These are phyloP conservation scores for Solanum microdontum DNA, from an alignment of 257 asterid species.

Conservation along the genomic window DNA sequence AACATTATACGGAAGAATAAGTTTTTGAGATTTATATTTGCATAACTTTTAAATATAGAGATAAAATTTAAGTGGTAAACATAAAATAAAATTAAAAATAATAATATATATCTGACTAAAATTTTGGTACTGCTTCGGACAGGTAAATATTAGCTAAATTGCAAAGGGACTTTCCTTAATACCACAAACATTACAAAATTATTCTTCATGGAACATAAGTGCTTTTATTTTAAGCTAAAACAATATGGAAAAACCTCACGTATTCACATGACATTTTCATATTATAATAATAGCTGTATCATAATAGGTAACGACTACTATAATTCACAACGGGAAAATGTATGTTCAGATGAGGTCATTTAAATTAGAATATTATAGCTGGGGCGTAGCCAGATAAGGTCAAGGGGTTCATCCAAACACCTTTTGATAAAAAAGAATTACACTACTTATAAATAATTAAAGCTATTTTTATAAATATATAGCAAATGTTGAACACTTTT, in stretches of 20 bases:
- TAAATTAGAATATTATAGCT: not conserved
- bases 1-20: not conserved
- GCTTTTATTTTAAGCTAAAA: not conserved
- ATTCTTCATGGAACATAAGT: not conserved
- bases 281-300: not conserved
- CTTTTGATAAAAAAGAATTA: not conserved
- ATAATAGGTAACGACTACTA: not conserved
- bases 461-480: not conserved
- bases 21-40: not conserved
- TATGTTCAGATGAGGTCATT: not conserved
- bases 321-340: not conserved
- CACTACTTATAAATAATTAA: not conserved
- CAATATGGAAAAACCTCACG: not conserved
- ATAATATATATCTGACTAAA: not conserved
- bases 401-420: not conserved
- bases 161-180: not conserved
- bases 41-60: not conserved
- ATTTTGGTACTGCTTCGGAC: not conserved
- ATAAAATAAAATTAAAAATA: no score
- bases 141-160: not conserved
- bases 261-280: not conserved
- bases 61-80: not conserved
- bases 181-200: not conserved
- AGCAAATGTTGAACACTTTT: accelerated
- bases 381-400: not conserved